These are phyloP conservation scores for Silybum marianum DNA, from an alignment of 129 eudicot species.

Conservation along the genomic window DNA sequence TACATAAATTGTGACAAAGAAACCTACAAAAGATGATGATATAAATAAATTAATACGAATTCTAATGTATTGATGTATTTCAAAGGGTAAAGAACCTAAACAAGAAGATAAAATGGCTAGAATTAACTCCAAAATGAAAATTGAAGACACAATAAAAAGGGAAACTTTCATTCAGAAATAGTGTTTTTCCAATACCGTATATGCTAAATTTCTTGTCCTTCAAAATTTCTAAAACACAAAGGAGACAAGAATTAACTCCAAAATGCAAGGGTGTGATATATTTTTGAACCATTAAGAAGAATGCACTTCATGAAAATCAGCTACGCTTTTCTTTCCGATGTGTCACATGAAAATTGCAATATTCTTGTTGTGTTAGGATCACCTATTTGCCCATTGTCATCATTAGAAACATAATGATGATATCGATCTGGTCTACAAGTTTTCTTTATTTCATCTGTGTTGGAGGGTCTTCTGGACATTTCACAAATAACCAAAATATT, in stretches of 20 bases:
- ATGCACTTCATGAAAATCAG: conserved; percentile 13
- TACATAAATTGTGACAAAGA: conserved; percentile 64
- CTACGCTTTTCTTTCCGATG: not conserved
- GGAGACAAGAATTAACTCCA: conserved; percentile 6
- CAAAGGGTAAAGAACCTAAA: not conserved
- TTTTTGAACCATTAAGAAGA: conserved; percentile 8
- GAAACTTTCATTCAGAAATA: not conserved
- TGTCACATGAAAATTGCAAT: not conserved
- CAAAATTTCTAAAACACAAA: not conserved
- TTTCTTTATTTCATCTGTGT: not conserved
- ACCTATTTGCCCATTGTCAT: not conserved
- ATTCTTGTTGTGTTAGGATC: not conserved
- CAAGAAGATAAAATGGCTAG: not conserved
- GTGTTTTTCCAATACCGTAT: not conserved
- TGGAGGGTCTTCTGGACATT: conserved; percentile 1
- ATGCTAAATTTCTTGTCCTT: not conserved
- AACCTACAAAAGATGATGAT: conserved; percentile 52
- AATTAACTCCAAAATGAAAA: not conserved
- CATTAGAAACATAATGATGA: not conserved
- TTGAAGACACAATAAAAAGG: not conserved
- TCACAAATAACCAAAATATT: not conserved
- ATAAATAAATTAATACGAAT: conserved; percentile 9
- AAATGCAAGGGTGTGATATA: not conserved
- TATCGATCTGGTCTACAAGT: conserved; percentile 1
- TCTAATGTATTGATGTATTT: not conserved